phyloP scores from a whole-genome alignment of 2,329 filamentous ascomycete genomes.

The Trichoderma semiorbis region DNA sequence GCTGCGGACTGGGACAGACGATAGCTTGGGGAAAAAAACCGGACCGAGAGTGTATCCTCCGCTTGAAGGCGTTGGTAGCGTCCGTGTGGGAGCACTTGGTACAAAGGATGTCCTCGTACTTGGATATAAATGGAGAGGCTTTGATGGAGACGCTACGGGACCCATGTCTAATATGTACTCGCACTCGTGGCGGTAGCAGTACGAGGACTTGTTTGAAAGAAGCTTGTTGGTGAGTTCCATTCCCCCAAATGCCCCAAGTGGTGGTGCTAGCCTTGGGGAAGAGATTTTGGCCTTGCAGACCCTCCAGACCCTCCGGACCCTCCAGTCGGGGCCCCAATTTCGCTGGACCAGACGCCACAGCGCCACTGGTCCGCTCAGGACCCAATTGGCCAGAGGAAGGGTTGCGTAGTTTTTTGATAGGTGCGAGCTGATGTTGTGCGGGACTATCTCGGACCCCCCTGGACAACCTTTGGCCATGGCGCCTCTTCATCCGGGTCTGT shows the following conservation, averaged over 20 bases:
- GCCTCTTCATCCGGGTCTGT: background rate
- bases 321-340: conserved; percentile 14
- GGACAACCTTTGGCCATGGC: conserved; percentile 2
- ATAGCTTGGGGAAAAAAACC: conserved; percentile 17
- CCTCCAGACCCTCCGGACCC: conserved; percentile 3
- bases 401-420: conserved; percentile 16
- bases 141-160: conserved; percentile 8
- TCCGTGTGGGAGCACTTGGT: background rate
- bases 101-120: background rate
- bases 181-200: background rate
- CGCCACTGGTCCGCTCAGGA: conserved; percentile 10
- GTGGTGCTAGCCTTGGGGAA: background rate
- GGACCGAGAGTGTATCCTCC: conserved; percentile 14
- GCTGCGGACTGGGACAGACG: conserved; percentile 7
- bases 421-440: conserved; percentile 10
- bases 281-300: background rate
- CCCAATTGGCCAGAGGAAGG: conserved; percentile 18
- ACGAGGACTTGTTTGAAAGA: background rate
- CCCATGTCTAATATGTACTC: conserved; percentile 8
- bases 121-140: conserved; percentile 10
- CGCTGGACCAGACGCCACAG: conserved; percentile 17
- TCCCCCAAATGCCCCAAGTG: background rate
- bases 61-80: conserved; percentile 5
- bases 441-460: conserved; percentile 17
- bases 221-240: conserved; percentile 1